Evolutionary conservation across 2,329 filamentous ascomycete genomes (phyloP).

Genomic region (Colletotrichum sp.): DNA sequence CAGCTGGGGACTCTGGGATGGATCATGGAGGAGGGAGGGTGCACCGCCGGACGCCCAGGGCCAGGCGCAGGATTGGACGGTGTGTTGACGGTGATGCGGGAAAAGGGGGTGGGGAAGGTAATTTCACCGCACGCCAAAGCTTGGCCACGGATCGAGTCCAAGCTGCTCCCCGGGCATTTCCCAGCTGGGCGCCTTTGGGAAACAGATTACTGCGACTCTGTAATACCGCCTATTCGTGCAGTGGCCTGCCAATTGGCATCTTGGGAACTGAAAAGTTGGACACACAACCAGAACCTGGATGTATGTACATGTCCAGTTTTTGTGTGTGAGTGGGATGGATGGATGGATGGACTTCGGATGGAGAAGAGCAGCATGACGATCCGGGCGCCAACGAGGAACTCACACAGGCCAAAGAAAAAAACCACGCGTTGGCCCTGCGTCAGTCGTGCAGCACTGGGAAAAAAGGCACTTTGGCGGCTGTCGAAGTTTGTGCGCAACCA

Average conservation of each 20-base stretch:
- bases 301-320: background rate
- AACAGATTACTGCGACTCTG: background rate
- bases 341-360: background rate
- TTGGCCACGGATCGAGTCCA: constrained; percentile 8
- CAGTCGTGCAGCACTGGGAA: background rate
- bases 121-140: constrained; percentile 18
- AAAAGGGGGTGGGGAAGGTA: constrained; percentile 21
- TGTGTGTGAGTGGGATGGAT: background rate
- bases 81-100: constrained; percentile 8
- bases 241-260: background rate
- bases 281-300: background rate
- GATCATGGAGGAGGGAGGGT: background rate
- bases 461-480: background rate
- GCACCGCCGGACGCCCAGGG: background rate
- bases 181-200: background rate
- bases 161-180: background rate
- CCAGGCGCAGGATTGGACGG: constrained; percentile 12
- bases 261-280: background rate
- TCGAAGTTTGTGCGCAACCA: background rate
- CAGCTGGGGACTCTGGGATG: background rate
- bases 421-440: background rate
- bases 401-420: background rate
- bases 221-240: background rate
- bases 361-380: background rate
- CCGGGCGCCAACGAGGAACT: background rate